Evolutionary conservation across 768 basidiomycete species (phyloP).

Genomic region (Kwoniella heveanensis): DNA sequence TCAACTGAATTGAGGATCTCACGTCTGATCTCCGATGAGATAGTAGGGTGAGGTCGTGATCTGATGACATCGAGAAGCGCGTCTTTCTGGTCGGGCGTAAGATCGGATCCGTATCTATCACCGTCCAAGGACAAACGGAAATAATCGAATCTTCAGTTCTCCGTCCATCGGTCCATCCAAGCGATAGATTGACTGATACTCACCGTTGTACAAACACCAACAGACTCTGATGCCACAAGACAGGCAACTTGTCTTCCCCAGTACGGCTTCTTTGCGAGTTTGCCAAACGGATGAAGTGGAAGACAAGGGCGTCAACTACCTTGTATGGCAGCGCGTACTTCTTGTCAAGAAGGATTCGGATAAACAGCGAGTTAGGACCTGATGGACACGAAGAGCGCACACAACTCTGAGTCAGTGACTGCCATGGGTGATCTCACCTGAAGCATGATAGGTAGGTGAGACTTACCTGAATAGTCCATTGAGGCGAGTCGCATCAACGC

Average conservation of each 20-base stretch:
- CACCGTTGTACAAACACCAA: conserved; percentile 92
- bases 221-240: conserved; percentile 96
- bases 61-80: conserved; percentile 91
- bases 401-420: background rate
- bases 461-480: conserved; percentile 90
- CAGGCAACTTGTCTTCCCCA: conserved; percentile 76
- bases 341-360: conserved; percentile 94
- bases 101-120: conserved; percentile 81
- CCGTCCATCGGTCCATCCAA: no score
- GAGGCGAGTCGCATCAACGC: conserved; percentile 88
- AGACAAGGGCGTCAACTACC: conserved; percentile 93
- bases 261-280: conserved; percentile 76
- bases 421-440: background rate
- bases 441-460: no score
- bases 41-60: conserved; percentile 80
- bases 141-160: background rate
- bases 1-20: conserved; percentile 85
- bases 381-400: background rate
- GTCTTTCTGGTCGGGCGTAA: conserved; percentile 97
- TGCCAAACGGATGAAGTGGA: conserved; percentile 95
- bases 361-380: conserved; percentile 94
- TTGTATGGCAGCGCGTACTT: conserved; percentile 98
- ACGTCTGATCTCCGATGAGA: conserved; percentile 83
- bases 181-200: no score
- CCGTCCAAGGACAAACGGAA: background rate